Evolutionary conservation across 164 flowering plant species (phyloP).

Genomic region (Aristolochia fimbriata): DNA sequence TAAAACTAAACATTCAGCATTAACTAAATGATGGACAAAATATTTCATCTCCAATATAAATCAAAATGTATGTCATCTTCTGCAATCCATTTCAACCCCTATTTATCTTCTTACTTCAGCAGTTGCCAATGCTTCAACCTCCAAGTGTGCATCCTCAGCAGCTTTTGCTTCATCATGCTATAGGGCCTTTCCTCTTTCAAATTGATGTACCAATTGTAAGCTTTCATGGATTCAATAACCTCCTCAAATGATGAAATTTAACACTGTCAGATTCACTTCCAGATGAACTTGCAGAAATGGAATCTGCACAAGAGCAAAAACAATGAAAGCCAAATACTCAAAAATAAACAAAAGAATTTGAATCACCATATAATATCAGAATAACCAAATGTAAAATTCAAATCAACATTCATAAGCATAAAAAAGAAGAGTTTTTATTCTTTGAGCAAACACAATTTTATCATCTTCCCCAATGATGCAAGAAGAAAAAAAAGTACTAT

Average conservation of each 20-base stretch:
- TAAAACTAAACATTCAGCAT: background rate
- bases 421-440: too few relatives aligned
- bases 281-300: constrained; percentile 68
- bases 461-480: background rate
- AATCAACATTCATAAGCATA: background rate
- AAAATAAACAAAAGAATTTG: background rate
- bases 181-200: constrained; percentile 52
- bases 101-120: constrained; percentile 65
- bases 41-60: background rate
- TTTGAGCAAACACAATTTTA: background rate
- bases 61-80: constrained; percentile 31
- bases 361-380: background rate
- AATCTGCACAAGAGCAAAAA: constrained; percentile 21
- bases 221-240: background rate
- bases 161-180: constrained; percentile 84
- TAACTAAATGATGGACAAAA: background rate
- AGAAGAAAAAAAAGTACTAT: too few relatives aligned
- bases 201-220: background rate
- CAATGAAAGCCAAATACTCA: background rate
- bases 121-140: constrained; percentile 62
- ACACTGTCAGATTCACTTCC: constrained; percentile 47
- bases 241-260: constrained; percentile 19
- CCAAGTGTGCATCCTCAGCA: constrained; percentile 71
- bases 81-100: constrained; percentile 74
- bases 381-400: background rate